Conservation (phyloP, 371 early-diverging fungal species). For the Saksenaea vasiformis region DNA sequence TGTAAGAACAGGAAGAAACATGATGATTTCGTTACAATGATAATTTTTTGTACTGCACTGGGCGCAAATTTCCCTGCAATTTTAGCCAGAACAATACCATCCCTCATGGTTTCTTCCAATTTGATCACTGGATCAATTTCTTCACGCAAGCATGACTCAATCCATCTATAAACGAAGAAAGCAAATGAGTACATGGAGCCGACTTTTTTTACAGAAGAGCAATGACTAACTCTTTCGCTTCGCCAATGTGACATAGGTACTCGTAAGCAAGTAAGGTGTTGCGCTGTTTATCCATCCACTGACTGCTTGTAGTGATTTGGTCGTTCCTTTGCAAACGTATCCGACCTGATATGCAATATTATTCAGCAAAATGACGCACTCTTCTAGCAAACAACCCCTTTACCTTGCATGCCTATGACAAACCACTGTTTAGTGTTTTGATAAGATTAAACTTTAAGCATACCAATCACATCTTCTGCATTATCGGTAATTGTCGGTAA, state of each 20-base stretch:
- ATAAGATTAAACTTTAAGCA: conserved; percentile 8
- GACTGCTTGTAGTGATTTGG: conserved; percentile 46
- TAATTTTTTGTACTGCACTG: conserved; percentile 82
- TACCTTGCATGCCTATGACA: conserved; percentile 31
- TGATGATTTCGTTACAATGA: conserved; percentile 56
- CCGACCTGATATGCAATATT: conserved; percentile 42
- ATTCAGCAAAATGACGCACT: background rate
- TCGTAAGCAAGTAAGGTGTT: conserved; percentile 95
- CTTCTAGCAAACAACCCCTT: background rate
- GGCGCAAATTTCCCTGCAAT: conserved; percentile 90
- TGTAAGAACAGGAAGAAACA: background rate
- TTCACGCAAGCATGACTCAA: conserved; percentile 88
- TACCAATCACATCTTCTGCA: conserved; percentile 49
- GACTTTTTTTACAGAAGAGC: background rate
- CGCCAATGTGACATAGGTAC: conserved; percentile 98
- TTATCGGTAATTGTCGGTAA: conserved; percentile 47
- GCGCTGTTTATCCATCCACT: conserved; percentile 96
- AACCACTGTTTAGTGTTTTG: background rate
- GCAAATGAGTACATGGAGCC: no score
- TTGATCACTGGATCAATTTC: conserved; percentile 78
- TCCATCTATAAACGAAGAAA: conserved; percentile 73
- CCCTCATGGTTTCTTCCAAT: conserved; percentile 90
- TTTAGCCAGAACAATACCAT: conserved; percentile 94
- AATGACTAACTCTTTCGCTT: conserved; percentile 93
- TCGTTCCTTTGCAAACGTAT: conserved; percentile 64